Evolutionary conservation across 352 stramenopile genomes (phyloP).

Genomic region (Pythium utonaiense): DNA sequence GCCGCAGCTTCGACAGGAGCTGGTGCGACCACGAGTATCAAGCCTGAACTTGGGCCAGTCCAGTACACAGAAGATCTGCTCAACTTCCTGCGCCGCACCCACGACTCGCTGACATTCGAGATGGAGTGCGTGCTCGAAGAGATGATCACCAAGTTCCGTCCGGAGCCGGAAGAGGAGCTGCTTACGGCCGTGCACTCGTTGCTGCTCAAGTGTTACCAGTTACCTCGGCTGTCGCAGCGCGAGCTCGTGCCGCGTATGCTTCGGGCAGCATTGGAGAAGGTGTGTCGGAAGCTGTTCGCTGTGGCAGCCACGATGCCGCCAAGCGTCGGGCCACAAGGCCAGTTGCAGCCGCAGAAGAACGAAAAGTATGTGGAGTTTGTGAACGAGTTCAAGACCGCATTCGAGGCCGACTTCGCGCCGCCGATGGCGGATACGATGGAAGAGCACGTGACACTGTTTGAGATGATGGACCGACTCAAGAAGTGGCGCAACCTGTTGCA

Average conservation of each 20-base stretch:
- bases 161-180: constrained; percentile 96
- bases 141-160: constrained; percentile 97
- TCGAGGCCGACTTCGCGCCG: constrained; percentile 83
- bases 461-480: constrained; percentile 88
- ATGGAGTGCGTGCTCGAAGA: constrained; percentile 99
- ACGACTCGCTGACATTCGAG: constrained; percentile 88
- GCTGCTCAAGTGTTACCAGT: constrained; percentile 92
- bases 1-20: not conserved
- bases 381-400: constrained; percentile 80
- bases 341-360: constrained; percentile 79
- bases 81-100: constrained; percentile 91
- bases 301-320: constrained; percentile 8
- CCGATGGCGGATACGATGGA: constrained; percentile 20
- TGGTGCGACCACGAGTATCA: constrained; percentile 16
- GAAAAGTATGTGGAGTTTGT: constrained; percentile 88
- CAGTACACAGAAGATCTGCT: constrained; percentile 93
- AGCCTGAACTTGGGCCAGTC: constrained; percentile 74
- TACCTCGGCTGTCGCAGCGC: constrained; percentile 71
- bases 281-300: constrained; percentile 91
- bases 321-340: constrained; percentile 14
- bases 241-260: constrained; percentile 87
- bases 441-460: constrained; percentile 55
- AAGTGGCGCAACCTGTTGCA: constrained; percentile 90
- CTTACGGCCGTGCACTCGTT: constrained; percentile 94
- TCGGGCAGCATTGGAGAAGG: constrained; percentile 87